phyloP scores from a whole-genome alignment of 768 basidiomycete genomes.

The Suillus clintonianus region DNA sequence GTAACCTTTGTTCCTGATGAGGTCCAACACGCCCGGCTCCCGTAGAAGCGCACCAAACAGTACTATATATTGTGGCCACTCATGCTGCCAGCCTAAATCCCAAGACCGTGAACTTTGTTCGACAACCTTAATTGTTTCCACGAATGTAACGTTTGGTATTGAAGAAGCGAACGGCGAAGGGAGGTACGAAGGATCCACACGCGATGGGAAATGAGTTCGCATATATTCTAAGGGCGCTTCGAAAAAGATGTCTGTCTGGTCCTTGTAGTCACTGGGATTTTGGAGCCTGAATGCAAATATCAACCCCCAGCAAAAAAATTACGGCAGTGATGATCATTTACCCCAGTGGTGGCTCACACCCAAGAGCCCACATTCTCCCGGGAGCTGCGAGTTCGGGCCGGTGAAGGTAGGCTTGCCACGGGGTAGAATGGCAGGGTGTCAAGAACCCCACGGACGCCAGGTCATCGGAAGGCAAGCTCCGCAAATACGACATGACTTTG shows the following conservation, averaged over 20 bases:
- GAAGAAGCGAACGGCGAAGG: slow-evolving; percentile 58
- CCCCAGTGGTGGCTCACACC: slow-evolving; percentile 92
- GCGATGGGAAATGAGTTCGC: slow-evolving; percentile 59
- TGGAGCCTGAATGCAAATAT: slow-evolving; percentile 36
- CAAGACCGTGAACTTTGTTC: slow-evolving; percentile 23
- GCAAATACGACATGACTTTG: slow-evolving; percentile 68
- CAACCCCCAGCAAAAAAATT: slow-evolving; percentile 10
- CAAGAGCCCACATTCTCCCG: slow-evolving; percentile 76
- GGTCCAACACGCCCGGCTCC: slow-evolving; percentile 44
- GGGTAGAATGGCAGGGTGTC: slow-evolving; percentile 97
- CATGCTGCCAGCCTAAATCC: slow-evolving; percentile 56
- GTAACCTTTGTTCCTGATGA: slow-evolving; percentile 62
- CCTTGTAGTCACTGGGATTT: slow-evolving; percentile 59
- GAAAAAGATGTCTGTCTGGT: slow-evolving; percentile 86
- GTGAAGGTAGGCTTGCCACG: slow-evolving; percentile 89
- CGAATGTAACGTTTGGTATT: slow-evolving; percentile 42
- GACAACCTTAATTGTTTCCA: slow-evolving; percentile 25
- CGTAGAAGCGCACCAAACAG: slow-evolving; percentile 80
- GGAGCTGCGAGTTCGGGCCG: slow-evolving; percentile 54
- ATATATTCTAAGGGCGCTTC: slow-evolving; percentile 69
- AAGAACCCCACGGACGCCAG: slow-evolving; percentile 72
- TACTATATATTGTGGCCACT: slow-evolving; percentile 82
- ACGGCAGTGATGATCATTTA: slow-evolving; percentile 39
- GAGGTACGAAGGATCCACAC: slow-evolving; percentile 66
- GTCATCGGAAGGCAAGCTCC: slow-evolving; percentile 49